Evolutionary conservation across 352 stramenopile species (phyloP).

Genomic region (Phytophthora pseudosyringae): DNA sequence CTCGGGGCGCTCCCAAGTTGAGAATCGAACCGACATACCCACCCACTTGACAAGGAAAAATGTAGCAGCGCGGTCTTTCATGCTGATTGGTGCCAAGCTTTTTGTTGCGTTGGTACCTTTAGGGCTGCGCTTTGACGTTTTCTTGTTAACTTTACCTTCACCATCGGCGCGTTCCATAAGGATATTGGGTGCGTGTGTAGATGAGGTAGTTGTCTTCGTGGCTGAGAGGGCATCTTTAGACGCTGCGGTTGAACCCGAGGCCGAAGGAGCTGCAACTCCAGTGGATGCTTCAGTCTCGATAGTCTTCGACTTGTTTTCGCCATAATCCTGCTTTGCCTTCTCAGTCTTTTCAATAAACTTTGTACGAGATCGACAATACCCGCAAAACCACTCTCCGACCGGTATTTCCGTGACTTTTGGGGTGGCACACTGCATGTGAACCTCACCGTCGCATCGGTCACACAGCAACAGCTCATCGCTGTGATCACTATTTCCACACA

Average conservation of each 20-base stretch:
- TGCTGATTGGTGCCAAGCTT: conserved; percentile 31
- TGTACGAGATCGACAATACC: conserved; percentile 66
- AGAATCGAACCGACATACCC: conserved; percentile 84
- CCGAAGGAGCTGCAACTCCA: conserved; percentile 5
- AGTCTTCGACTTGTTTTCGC: conserved; percentile 10
- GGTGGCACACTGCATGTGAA: conserved; percentile 86
- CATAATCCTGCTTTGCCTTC: conserved; percentile 16
- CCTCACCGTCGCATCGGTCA: conserved; percentile 88
- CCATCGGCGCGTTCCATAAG: conserved; percentile 51
- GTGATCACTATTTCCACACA: conserved; percentile 78
- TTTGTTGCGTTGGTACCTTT: conserved; percentile 33
- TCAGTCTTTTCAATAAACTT: conserved; percentile 53
- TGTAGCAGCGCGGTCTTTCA: conserved; percentile 57
- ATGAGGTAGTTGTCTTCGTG: conserved; percentile 9
- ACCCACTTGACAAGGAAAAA: conserved; percentile 92
- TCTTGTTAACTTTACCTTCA: conserved; percentile 82
- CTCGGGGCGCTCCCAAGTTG: conserved; percentile 88
- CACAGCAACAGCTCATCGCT: conserved; percentile 85
- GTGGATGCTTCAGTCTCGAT: conserved; percentile 4
- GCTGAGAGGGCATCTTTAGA: conserved; percentile 1
- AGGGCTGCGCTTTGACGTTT: conserved; percentile 40
- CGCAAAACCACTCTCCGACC: conserved; percentile 85
- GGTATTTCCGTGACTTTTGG: conserved; percentile 74
- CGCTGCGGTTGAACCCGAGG: conserved; percentile 4
- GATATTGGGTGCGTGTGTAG: conserved; percentile 53